Percentiles rank a stretch among this genome's conserved stretches.
Conservation (phyloP, 148 eudicot genomes). For the Heliamphora exappendiculata region DNA sequence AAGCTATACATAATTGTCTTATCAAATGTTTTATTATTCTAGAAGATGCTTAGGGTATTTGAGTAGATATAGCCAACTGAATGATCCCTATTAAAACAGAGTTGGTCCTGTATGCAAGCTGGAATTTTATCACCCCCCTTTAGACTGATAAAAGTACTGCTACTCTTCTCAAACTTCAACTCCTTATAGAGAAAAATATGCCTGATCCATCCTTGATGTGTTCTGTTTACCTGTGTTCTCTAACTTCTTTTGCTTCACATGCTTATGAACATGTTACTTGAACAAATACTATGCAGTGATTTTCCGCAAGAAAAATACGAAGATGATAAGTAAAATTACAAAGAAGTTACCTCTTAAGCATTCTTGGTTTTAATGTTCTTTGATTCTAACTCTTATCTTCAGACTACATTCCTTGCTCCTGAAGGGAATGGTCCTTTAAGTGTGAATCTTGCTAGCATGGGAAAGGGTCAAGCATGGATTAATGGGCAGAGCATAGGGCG, state of each 20-base stretch:
- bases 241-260: background rate
- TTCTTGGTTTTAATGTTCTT: constrained; percentile 1
- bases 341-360: background rate
- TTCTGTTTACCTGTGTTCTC: background rate
- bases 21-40: too few relatives aligned
- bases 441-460: constrained; percentile 42
- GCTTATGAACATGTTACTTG: background rate
- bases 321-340: background rate
- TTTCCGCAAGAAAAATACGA: background rate
- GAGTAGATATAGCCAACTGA: too few relatives aligned
- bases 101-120: too few relatives aligned
- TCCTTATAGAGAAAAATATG: background rate
- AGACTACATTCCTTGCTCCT: constrained; percentile 34
- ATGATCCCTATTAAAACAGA: too few relatives aligned
- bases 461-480: constrained; percentile 51
- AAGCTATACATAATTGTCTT: too few relatives aligned
- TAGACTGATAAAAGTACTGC: background rate
- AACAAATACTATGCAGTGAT: background rate
- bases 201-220: background rate
- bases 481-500: constrained; percentile 47
- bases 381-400: constrained; percentile 9
- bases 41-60: too few relatives aligned
- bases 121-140: too few relatives aligned
- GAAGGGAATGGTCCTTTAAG: constrained; percentile 31
- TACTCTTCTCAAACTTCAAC: background rate